These are phyloP conservation scores for Aspergillus cavernicola DNA, from an alignment of 495 filamentous ascomycete genomes.

Conservation along the genomic window DNA sequence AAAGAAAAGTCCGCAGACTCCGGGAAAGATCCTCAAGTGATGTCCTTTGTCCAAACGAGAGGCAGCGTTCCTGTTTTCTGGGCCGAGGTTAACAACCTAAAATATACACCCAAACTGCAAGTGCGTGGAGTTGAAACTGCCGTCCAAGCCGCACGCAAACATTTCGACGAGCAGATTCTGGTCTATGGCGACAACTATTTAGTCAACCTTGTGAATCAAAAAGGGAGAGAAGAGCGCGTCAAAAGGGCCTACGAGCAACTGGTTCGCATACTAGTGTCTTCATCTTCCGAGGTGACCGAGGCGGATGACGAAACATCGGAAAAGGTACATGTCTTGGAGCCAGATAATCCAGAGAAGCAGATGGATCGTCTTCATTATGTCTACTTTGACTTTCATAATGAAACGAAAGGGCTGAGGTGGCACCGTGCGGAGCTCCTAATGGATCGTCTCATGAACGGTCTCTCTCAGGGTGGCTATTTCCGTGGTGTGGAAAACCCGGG, in stretches of 20 bases:
- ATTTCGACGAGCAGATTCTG: conserved; percentile 88
- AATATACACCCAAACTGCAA: conserved; percentile 85
- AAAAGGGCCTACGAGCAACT: conserved; percentile 92
- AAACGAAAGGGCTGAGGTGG: conserved; percentile 92
- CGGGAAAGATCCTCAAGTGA: conserved; percentile 75
- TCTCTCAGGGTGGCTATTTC: conserved; percentile 83
- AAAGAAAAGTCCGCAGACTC: conserved; percentile 59
- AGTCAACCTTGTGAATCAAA: conserved; percentile 95
- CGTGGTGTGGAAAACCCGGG: conserved; percentile 82
- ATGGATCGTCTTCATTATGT: conserved; percentile 87
- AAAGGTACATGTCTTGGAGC: conserved; percentile 74
- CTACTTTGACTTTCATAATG: conserved; percentile 98
- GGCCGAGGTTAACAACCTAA: conserved; percentile 88
- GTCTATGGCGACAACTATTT: conserved; percentile 95
- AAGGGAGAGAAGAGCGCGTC: conserved; percentile 78
- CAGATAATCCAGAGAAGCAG: conserved; percentile 53
- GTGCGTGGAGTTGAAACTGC: conserved; percentile 82
- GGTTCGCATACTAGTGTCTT: conserved; percentile 67
- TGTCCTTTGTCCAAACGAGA: conserved; percentile 92
- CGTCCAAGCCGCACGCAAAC: conserved; percentile 68
- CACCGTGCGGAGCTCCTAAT: conserved; percentile 84
- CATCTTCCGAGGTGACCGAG: conserved; percentile 60
- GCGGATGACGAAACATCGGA: conserved; percentile 59
- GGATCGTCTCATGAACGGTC: conserved; percentile 67
- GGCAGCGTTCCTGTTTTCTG: conserved; percentile 93